Base-by-base conservation (phyloP, 2,329 filamentous ascomycete species). In the Hawksworthiomyces lignivorus region DNA sequence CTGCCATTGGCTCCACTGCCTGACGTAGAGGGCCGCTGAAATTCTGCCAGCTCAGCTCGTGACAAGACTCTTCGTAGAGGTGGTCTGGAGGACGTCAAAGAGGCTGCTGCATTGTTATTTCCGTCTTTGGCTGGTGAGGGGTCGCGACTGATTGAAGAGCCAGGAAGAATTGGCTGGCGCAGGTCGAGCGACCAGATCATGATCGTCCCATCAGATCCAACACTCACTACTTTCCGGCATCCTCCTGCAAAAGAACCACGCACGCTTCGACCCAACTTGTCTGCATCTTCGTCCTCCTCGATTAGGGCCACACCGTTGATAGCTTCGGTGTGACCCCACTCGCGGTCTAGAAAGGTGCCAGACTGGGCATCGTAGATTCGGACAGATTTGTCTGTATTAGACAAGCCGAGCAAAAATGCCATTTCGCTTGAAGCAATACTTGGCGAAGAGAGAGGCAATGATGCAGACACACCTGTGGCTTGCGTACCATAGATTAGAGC, bases 271-370 rank as follows among this genome's bases (percentile, higher is more conserved):
- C 40, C 35, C 3, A 35, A 39, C 14, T 35, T 45, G 30, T 31
- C 32, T 6, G 19, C 40, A 7, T 32, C 67, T 14, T 76, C 73
- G 0, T 72, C 68, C 7, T 70, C 69, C 41, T 84, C 76, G 10
- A 90, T 60, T 15, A 96, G 64, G 4, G 84, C 75, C 15, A 94
- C 79, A 46, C 89, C 89, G 39, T 86, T 94, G 49, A 98, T 87
- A 8, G 89, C 84, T 57, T 96, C 89, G 0, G 89, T 95, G 53
- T 98, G 92, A 1, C 92, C 92, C 77, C 88, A 96, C 63, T 97
- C 92, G 30, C 87, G 80, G 38, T 88, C 84, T 21, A 97, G 65
- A 44, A 98, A 82, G 2, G 69, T 65, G 8, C 90, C 89, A 31
- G 77, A 80, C 47, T 83, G 80, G 22, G 78, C 70, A 51, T 95